Evolutionary conservation across 331 rosid species (phyloP), one percentile per base, ranked within the genome.

Genomic region (Prunus yedoensis): DNA sequence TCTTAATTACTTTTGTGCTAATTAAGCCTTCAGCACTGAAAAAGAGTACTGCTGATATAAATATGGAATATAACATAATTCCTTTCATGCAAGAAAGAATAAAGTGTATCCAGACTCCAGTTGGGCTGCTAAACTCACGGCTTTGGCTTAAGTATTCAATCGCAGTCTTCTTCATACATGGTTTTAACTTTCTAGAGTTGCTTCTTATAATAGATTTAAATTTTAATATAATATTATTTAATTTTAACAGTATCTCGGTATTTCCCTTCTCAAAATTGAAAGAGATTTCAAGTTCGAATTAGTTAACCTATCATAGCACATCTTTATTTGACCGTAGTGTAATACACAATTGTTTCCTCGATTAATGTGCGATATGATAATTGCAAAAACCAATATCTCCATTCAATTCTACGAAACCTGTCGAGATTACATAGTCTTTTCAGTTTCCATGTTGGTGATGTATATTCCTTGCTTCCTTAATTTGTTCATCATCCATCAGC

Each of bases 391-490:
- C 8, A 17, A 53, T 8, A 18, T 53, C 58, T 53, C 58, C 58
- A 53, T 5, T 47, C 9, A 38, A 6, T 38, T 1, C 53, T 49
- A 15, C 3, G 53, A 49, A 49, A 49, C 53, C 53, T 49, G 5
- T 49, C 53, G 2, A 38, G 43, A 13, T 49, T 49, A 49, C 17
- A 49, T 4, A 62, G 71, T 27, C 65, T 78, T 71, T 71, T 71
- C 47, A 67, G 77, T 38, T 76, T 66, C 73, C 60, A 21, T 54
- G 71, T 23, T 47, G 9, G 52, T 32, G 15, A 35, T 66, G 46
- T 59, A 10, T 72, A 81, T 74, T 68, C 82, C 59, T 70, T 66
- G 70, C 67, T 79, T 74, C 27, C 60, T 67, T 25, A 4, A 28
- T 30, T 9, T 56, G 4, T 4, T 53, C 53, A 43, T 77, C 66